These are phyloP conservation scores for Mycena capillaripes DNA, from an alignment of 768 basidiomycete species.

Conservation along the genomic window DNA sequence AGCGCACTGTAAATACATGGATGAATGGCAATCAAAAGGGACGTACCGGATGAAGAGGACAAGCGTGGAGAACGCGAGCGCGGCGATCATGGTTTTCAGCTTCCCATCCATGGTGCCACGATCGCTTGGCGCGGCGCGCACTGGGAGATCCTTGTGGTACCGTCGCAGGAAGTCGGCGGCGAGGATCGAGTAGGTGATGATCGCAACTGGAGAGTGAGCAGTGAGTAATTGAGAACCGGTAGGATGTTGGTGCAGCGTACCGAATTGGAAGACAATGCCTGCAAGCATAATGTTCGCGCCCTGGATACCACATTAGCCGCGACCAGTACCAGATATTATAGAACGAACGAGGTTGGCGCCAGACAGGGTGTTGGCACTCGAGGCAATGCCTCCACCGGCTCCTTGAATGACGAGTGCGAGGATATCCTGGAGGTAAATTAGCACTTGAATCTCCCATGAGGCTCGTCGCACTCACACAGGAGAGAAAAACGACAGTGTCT, in stretches of 20 bases:
- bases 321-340: background rate
- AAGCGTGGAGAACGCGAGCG: constrained; percentile 54
- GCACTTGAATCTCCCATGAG: background rate
- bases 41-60: constrained; percentile 62
- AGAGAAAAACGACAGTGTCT: constrained; percentile 56
- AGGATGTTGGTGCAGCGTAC: constrained; percentile 39
- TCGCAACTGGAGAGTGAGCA: constrained; percentile 49
- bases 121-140: constrained; percentile 17
- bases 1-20: background rate
- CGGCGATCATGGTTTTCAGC: constrained; percentile 47
- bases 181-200: constrained; percentile 56
- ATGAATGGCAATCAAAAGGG: background rate
- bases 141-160: constrained; percentile 52
- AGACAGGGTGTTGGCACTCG: background rate
- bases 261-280: constrained; percentile 73
- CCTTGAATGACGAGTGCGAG: constrained; percentile 20
- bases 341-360: constrained; percentile 12
- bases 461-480: constrained; percentile 43
- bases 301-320: constrained; percentile 32
- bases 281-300: constrained; percentile 63
- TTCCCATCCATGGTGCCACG: background rate
- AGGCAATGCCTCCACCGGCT: constrained; percentile 22
- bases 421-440: constrained; percentile 4
- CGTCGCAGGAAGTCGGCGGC: constrained; percentile 63
- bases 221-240: constrained; percentile 33